Evolutionary conservation across 2,329 filamentous ascomycete species (phyloP), one percentile per base, ranked within the genome.

Genomic region (Pestalotiopsis sp.): DNA sequence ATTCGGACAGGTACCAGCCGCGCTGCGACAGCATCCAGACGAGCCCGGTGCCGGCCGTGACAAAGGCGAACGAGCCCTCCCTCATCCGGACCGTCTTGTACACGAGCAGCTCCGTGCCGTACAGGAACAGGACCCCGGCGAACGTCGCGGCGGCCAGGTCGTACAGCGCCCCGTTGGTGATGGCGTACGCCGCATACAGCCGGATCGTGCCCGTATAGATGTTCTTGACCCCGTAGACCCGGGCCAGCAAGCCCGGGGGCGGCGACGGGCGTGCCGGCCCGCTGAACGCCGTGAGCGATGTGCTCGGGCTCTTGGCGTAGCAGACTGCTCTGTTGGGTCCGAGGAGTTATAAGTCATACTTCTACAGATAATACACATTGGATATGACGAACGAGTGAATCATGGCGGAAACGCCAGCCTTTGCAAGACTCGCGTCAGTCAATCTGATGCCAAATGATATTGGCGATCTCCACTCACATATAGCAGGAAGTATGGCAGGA

Each of bases 181-280:
- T 74, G 65, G 78, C 65, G 55, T 79, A 80, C 3, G 78, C 78
- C 1, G 78, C 77, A 61, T 77, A 78, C 10, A 74, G 48, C 14
- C 78, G 73, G 65, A 80, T 80, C 48, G 75, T 59, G 17, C 70
- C 74, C 7, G 78, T 76, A 70, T 79, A 80, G 56, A 78, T 48
- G 65, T 80, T 80, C 73, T 80, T 78, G 44, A 77, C 66, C 14
- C 75, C 78, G 68, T 80, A 80, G 4, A 77, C 69, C 66, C 75
- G 78, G 5, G 79, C 76, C 20, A 76, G 70, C n/a, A 80, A 71
- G 3, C 71, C 55, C 6, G 73, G 14, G 14, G 17, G 69, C 13
- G 72, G 71, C 7, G 71, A 70, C 24, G 76, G 76, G 3, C 73
- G 71, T 4, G 66, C 57, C 7, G 76, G 72, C 17, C 78, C 78